phyloP scores from a whole-genome alignment of 179 eudicot species.

The Gypsophila paniculata region DNA sequence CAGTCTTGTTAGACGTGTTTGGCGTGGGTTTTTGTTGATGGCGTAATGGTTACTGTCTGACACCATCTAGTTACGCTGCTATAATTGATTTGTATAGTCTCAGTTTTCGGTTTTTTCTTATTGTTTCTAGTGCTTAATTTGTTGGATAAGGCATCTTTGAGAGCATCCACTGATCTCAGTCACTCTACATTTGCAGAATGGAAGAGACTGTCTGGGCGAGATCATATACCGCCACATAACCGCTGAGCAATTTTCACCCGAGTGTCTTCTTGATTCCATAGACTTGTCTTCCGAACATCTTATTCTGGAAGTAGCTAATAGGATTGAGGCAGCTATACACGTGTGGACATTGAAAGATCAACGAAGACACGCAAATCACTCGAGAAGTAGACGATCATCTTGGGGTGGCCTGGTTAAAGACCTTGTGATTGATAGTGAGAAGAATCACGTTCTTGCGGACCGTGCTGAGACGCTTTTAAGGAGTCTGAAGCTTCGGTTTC shows the following conservation, averaged over 20 bases:
- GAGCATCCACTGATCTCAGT: neutral
- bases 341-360: constrained; percentile 58
- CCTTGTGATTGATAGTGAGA: constrained; percentile 63
- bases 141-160: neutral
- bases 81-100: neutral
- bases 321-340: constrained; percentile 86
- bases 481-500: constrained; percentile 66
- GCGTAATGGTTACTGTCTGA: neutral
- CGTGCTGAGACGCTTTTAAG: constrained; percentile 72
- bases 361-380: constrained; percentile 40
- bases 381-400: constrained; percentile 50
- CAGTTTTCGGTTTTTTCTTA: neutral
- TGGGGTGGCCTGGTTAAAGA: constrained; percentile 91
- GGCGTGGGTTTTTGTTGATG: neutral
- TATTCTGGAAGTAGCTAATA: constrained; percentile 76
- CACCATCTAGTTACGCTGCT: neutral
- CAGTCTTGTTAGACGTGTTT: too few species aligned
- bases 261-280: constrained; percentile 69
- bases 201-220: constrained; percentile 85
- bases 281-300: constrained; percentile 85
- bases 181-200: constrained; percentile 49
- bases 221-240: constrained; percentile 67
- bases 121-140: neutral
- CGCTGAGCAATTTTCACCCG: constrained; percentile 71
- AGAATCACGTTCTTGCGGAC: constrained; percentile 54